phyloP scores from a whole-genome alignment of 148 eudicot species.

The Dysphania ambrosioides region DNA sequence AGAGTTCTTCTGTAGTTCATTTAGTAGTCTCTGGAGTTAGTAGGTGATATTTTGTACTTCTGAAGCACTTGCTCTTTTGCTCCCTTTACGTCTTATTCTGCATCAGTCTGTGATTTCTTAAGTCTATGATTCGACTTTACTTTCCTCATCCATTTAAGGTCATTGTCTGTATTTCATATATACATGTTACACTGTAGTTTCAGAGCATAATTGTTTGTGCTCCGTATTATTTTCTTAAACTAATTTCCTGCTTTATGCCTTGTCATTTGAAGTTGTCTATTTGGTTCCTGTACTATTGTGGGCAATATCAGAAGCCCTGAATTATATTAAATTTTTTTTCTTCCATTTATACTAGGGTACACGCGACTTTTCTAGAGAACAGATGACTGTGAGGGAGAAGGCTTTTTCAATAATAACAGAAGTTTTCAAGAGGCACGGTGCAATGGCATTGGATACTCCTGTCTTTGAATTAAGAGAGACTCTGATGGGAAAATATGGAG shows the following conservation, averaged over 20 bases:
- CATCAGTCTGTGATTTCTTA: background rate
- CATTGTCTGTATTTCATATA: background rate
- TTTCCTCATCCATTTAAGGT: background rate
- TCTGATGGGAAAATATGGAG: conserved; percentile 92
- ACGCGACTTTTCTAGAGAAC: conserved; percentile 91
- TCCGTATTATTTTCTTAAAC: background rate
- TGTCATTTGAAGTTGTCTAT: background rate
- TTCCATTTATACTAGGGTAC: conserved; percentile 60
- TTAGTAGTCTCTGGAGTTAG: background rate
- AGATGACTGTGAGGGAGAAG: conserved; percentile 81
- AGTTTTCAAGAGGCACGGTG: conserved; percentile 96
- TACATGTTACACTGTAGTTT: too few species aligned
- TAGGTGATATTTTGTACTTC: background rate
- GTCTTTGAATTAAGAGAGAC: conserved; percentile 94
- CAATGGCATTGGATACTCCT: conserved; percentile 89
- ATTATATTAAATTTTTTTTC: background rate
- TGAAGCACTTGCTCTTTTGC: background rate
- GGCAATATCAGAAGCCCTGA: background rate
- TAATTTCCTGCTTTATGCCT: background rate
- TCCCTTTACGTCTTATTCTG: background rate
- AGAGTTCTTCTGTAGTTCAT: background rate
- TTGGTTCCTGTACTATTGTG: background rate
- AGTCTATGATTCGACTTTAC: background rate
- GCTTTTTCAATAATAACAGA: conserved; percentile 65
- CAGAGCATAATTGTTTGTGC: too few species aligned